Base-by-base conservation (phyloP, 179 eudicot genomes). In the Spergularia azorica region DNA sequence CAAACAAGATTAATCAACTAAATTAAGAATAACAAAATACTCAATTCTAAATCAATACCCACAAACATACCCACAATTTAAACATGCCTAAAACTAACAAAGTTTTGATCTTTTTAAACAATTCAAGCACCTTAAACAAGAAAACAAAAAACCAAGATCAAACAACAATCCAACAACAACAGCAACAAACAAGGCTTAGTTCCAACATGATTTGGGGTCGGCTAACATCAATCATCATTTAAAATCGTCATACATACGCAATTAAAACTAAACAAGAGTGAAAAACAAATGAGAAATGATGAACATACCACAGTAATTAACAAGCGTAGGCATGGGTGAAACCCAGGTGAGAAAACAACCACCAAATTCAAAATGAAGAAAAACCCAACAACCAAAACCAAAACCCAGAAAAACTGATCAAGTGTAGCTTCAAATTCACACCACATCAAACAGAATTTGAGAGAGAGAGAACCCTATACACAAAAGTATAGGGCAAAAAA, bases 221-320 rank as follows among this genome's bases (percentile, higher is more conserved):
- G 32, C 32, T 26, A 26, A 26, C 32, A 26, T 26, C 1, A 26
- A 26, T 2, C 32, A 54, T 10, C 57, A 54, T 54, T 54, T 13
- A 64, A 58, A 58, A 56, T n/a, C 32, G 32, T 26, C 32, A 26
- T 71, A 21, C 26, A 77, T 4, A 65, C 32, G 32, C 32, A 81
- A 36, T 2, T 57, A 5, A 52, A 43, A 39, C 10, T 16, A 58
- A 48, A 46, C 11, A 26, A 26, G 32, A 26, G 32, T 26, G 4
- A 55, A 61, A 54, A 48, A 0, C 32, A 26, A 26, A 26, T 26
- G 32, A 26, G 32, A 26, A 26, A 26, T 26, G 20, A 54, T 50
- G 5, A 36, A 77, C 83, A 70, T 84, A 84, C 87, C 87, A 63
- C 74, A 41, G 75, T 79, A 82, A 74, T 84, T 76, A 64, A 84